A percentile compares a stretch with the other conserved stretches of the same genome.
Conservation (phyloP, 2,329 filamentous ascomycete species). For the Dothideomycetidae sp. region DNA sequence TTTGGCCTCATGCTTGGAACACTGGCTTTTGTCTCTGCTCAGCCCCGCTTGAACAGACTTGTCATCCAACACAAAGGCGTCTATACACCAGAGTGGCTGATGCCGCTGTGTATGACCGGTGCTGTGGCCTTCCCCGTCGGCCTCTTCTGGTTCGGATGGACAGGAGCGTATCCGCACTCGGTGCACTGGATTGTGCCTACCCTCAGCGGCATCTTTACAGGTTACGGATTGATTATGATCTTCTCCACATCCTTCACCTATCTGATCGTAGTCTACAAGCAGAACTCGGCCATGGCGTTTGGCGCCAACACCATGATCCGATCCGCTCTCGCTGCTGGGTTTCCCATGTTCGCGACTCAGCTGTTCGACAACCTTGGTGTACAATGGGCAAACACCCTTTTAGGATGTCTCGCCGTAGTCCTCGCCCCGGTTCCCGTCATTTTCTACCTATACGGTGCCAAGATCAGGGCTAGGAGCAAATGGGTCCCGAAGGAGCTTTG, state of each 20-base stretch:
- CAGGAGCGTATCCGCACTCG: slow-evolving; percentile 21
- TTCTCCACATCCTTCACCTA: slow-evolving; percentile 37
- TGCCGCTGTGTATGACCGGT: slow-evolving; percentile 34
- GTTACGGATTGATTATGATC: slow-evolving; percentile 33
- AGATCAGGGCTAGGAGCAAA: slow-evolving; percentile 30
- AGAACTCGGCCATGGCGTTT: slow-evolving; percentile 35
- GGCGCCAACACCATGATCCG: slow-evolving; percentile 38
- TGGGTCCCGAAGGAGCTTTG: no score
- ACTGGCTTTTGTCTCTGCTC: no score
- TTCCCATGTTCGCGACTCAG: slow-evolving; percentile 23
- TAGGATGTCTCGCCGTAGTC: slow-evolving; percentile 28
- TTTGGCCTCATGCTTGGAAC: slow-evolving; percentile 34
- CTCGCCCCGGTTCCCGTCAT: slow-evolving; percentile 32
- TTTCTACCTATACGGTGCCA: slow-evolving; percentile 30
- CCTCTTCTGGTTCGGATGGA: slow-evolving; percentile 34
- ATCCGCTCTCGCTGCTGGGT: slow-evolving; percentile 28
- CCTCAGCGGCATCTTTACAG: slow-evolving; percentile 30
- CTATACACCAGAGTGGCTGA: no score
- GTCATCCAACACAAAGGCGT: no score
- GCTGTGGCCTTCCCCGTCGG: slow-evolving; percentile 29
- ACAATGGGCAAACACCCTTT: slow-evolving; percentile 28
- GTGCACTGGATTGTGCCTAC: slow-evolving; percentile 30
- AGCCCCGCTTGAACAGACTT: no score
- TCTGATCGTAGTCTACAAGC: slow-evolving; percentile 27
- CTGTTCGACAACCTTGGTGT: slow-evolving; percentile 30